A percentile compares a stretch with the other conserved stretches of the same genome.
Evolutionary conservation across 208 protist genomes (phyloP).

Genomic region (Crithidia fasciculata): DNA sequence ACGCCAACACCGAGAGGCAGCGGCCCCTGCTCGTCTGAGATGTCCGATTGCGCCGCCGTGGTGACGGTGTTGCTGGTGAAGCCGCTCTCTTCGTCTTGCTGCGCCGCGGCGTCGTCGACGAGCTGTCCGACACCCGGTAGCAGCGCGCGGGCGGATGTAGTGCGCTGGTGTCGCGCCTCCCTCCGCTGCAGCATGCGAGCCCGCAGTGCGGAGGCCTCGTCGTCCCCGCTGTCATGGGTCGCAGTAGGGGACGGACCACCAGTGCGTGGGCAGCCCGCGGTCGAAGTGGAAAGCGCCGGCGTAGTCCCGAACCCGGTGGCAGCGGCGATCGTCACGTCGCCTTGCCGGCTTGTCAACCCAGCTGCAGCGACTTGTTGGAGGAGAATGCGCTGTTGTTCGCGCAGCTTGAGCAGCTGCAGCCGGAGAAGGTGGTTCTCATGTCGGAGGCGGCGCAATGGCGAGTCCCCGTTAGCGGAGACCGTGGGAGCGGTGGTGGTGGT

Average conservation of each 20-base stretch:
- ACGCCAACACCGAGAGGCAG: background rate
- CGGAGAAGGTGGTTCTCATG: slow-evolving; percentile 63
- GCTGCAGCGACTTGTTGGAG: slow-evolving; percentile 1
- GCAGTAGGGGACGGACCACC: background rate
- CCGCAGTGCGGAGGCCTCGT: slow-evolving; percentile 33
- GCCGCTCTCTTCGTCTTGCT: too few relatives aligned
- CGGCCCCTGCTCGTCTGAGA: too few relatives aligned
- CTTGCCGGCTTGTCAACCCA: background rate
- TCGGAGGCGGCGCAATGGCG: slow-evolving; percentile 28
- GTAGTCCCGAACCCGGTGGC: background rate
- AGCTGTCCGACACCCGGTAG: slow-evolving; percentile 38
- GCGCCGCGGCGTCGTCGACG: slow-evolving; percentile 10
- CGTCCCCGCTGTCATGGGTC: background rate
- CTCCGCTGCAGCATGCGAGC: slow-evolving; percentile 51
- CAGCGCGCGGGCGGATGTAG: slow-evolving; percentile 37
- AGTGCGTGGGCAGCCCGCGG: background rate
- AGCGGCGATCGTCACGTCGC: background rate
- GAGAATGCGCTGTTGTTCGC: slow-evolving; percentile 32
- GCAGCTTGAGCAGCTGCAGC: slow-evolving; percentile 49
- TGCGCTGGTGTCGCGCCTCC: slow-evolving; percentile 46
- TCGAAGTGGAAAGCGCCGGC: background rate
- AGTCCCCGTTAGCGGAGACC: background rate
- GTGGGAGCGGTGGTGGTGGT: too few relatives aligned
- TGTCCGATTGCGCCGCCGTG: too few relatives aligned
- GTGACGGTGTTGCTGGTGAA: too few relatives aligned